Base-by-base conservation (phyloP, 1,284 basidiomycete species). In the Phenoliferia sp. region DNA sequence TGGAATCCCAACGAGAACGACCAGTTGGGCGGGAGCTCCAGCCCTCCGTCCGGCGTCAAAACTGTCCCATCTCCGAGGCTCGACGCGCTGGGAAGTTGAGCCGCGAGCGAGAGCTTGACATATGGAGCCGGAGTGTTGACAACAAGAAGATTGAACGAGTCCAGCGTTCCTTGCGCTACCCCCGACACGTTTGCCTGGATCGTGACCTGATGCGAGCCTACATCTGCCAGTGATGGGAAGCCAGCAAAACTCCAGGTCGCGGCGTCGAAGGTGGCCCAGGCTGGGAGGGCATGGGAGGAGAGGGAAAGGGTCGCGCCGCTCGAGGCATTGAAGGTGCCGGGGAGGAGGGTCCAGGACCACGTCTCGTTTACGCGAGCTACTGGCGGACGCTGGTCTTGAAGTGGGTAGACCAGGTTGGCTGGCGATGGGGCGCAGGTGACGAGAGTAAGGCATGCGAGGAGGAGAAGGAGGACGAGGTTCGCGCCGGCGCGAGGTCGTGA, bases 1-100 rank as follows among this genome's bases (percentile, higher is more conserved):
- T 86, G 81, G 74, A 96, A 87, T 15, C 94, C 94, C 66, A 97
- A 84, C 74, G 90, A 93, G 80, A 95, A 97, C 0, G 90, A 92
- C 92, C 93, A 96, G 34, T 82, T 81, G 2, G 86, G 85, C 1
- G 92, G 93, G 12, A 95, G 84, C 56, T 92, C 84, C 64, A 96
- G 78, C 17, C 85, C 83, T 29, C 89, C 89, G 61, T 83, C 82
- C 22, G 77, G 73, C 28, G 72, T 80, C 17, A 82, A 74, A 36
- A 77, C 76, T 3, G 81, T 78, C 19, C 82, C 82, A 83, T 80
- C 63, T 87, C 86, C 31, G 88, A 90, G 6, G 87, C 87, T 56
- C 89, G 67, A 78, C 5, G 88, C 86, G 61, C 81, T 74, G 33
- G 80, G 79, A 80, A 94, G 86, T 76, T 90, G 88, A 31, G 82